These are phyloP conservation scores for Termitomyces sp. DNA, from an alignment of 768 basidiomycete genomes.

Conservation along the genomic window DNA sequence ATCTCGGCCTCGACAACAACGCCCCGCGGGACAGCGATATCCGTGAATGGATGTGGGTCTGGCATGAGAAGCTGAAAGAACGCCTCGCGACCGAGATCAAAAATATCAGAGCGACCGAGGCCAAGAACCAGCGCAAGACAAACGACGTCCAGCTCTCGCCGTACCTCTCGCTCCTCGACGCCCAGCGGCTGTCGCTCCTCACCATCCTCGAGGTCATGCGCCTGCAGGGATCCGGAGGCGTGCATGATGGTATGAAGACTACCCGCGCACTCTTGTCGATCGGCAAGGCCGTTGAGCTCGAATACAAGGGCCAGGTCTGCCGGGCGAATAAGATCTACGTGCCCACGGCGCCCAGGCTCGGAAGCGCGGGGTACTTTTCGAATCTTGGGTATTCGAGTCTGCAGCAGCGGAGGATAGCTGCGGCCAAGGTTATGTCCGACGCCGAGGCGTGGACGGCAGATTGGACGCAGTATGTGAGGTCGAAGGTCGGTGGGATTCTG, in stretches of 20 bases:
- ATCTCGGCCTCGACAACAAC: conserved; percentile 46
- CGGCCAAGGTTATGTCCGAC: conserved; percentile 57
- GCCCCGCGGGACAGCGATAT: conserved; percentile 45
- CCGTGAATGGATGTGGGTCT: conserved; percentile 81
- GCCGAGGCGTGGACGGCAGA: conserved; percentile 69
- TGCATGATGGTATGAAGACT: conserved; percentile 86
- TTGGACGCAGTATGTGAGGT: conserved; percentile 77
- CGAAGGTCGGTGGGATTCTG: conserved; percentile 76
- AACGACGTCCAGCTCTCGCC: conserved; percentile 38
- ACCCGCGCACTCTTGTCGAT: conserved; percentile 74
- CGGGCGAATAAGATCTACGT: conserved; percentile 53
- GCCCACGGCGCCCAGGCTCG: conserved; percentile 24
- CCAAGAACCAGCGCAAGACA: neutral
- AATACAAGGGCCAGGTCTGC: conserved; percentile 84
- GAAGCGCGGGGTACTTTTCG: conserved; percentile 45
- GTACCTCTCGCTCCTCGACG: conserved; percentile 68
- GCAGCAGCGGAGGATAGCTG: conserved; percentile 58
- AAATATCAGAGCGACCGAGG: conserved; percentile 34
- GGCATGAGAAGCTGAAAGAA: conserved; percentile 59
- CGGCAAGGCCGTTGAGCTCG: conserved; percentile 82
- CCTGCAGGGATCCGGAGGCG: conserved; percentile 66
- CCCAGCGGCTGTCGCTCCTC: conserved; percentile 79
- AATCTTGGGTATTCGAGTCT: conserved; percentile 54
- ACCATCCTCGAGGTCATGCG: conserved; percentile 89
- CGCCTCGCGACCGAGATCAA: conserved; percentile 47